Evolutionary conservation across 2,329 filamentous ascomycete genomes (phyloP).

Genomic region (Pseudogymnoascus sp.): DNA sequence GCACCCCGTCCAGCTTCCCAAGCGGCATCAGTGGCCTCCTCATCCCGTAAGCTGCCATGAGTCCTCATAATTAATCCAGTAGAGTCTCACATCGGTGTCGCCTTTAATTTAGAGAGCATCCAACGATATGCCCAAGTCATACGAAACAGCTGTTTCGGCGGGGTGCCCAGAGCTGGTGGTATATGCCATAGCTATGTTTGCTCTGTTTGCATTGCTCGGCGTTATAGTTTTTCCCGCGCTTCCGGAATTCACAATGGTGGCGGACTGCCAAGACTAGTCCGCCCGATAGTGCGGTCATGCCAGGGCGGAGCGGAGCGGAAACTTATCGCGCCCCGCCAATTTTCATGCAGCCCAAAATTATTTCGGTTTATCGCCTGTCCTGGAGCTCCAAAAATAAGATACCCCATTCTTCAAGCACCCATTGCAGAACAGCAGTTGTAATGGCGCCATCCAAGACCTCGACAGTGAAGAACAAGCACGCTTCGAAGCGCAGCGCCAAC

Average conservation of each 20-base stretch:
- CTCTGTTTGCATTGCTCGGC: conserved; percentile 7
- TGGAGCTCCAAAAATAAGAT: conserved; percentile 6
- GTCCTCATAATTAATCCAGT: conserved; percentile 35
- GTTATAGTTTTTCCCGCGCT: neutral
- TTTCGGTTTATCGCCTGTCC: conserved; percentile 9
- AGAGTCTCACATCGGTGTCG: neutral
- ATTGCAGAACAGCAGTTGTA: conserved; percentile 10
- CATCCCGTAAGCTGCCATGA: conserved; percentile 53
- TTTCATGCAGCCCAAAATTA: conserved; percentile 9
- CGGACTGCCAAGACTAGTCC: neutral
- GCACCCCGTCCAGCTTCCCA: conserved; percentile 66
- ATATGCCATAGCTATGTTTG: conserved; percentile 2
- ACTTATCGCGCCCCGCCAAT: conserved; percentile 11
- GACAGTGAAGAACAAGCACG: conserved; percentile 60
- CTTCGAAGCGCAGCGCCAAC: conserved; percentile 31
- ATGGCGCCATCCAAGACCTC: conserved; percentile 53
- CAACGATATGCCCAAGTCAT: neutral
- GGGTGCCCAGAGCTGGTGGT: neutral
- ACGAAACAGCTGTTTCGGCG: conserved; percentile 1
- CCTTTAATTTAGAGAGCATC: neutral
- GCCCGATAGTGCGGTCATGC: neutral
- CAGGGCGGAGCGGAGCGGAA: conserved; percentile 9
- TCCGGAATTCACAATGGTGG: neutral
- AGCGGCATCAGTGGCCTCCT: conserved; percentile 62
- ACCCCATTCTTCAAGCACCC: neutral